phyloP scores from a whole-genome alignment of 2,329 filamentous ascomycete genomes.

The Lachnellula cervina region DNA sequence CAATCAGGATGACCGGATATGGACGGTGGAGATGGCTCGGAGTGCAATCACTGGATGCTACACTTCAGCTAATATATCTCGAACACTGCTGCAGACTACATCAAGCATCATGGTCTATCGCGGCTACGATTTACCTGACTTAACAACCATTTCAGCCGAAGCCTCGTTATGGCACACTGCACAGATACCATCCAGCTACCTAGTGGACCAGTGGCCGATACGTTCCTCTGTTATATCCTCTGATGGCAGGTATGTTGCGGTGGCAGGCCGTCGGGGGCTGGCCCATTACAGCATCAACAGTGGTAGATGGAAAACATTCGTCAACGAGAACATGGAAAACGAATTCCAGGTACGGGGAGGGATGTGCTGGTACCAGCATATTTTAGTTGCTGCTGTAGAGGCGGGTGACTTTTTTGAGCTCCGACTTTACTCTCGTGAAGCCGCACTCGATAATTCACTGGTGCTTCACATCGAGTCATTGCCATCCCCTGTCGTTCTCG shows the following conservation, averaged over 20 bases:
- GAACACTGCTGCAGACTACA: constrained; percentile 83
- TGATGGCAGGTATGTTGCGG: constrained; percentile 89
- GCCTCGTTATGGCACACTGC: constrained; percentile 93
- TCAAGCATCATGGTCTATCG: constrained; percentile 87
- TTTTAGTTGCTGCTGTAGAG: constrained; percentile 91
- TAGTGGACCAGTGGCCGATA: constrained; percentile 92
- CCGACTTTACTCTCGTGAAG: constrained; percentile 88
- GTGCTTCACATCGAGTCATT: constrained; percentile 73
- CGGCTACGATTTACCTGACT: constrained; percentile 84
- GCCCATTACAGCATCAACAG: constrained; percentile 95
- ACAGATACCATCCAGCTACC: constrained; percentile 77
- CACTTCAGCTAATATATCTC: constrained; percentile 82
- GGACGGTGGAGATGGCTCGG: constrained; percentile 85
- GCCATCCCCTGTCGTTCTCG: constrained; percentile 80
- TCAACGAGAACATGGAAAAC: constrained; percentile 74
- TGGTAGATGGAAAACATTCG: constrained; percentile 92
- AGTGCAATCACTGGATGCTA: constrained; percentile 93
- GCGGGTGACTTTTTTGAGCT: constrained; percentile 76
- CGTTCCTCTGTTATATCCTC: constrained; percentile 80
- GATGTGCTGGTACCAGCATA: constrained; percentile 98
- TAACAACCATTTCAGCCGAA: constrained; percentile 88
- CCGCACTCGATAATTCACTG: constrained; percentile 66
- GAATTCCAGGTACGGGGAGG: constrained; percentile 90
- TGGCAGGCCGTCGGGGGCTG: constrained; percentile 88
- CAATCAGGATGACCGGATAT: constrained; percentile 70